phyloP scores from a whole-genome alignment of 441 rosid genomes.

The Syzygium syzygioides region DNA sequence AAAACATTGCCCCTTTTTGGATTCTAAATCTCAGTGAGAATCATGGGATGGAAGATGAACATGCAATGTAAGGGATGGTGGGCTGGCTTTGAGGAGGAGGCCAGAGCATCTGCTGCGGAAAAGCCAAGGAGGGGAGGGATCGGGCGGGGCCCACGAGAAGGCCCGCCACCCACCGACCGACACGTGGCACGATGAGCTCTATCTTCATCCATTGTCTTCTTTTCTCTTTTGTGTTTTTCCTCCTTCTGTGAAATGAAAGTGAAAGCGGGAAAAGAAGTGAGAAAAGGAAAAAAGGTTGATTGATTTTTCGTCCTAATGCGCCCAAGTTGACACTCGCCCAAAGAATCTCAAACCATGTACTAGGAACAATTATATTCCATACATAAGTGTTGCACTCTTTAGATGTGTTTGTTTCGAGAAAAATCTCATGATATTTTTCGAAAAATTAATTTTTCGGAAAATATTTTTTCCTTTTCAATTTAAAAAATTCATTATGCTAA shows the following conservation, averaged over 20 bases:
- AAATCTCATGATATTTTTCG: rapidly evolving
- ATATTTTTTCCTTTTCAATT: rapidly evolving
- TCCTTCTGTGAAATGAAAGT: background rate
- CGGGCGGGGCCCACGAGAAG: background rate
- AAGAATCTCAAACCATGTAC: background rate
- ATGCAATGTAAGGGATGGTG: background rate
- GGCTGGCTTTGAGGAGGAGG: background rate
- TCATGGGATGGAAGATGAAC: background rate
- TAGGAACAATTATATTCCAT: background rate
- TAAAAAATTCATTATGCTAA: background rate
- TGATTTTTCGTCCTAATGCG: background rate
- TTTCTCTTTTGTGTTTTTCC: background rate
- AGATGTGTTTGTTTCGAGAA: background rate
- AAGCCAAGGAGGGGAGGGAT: background rate
- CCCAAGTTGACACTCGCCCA: background rate
- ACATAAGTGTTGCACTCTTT: background rate
- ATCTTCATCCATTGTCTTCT: background rate
- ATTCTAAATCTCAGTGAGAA: background rate
- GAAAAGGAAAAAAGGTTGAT: background rate
- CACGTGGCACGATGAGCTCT: background rate
- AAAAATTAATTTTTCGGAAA: no score
- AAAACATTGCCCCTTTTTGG: background rate
- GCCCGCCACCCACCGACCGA: background rate
- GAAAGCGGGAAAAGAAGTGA: background rate
- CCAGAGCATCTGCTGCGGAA: background rate